These are phyloP conservation scores for Pseudogymnoascus sp. DNA, from an alignment of 2,329 filamentous ascomycete genomes.

Conservation along the genomic window DNA sequence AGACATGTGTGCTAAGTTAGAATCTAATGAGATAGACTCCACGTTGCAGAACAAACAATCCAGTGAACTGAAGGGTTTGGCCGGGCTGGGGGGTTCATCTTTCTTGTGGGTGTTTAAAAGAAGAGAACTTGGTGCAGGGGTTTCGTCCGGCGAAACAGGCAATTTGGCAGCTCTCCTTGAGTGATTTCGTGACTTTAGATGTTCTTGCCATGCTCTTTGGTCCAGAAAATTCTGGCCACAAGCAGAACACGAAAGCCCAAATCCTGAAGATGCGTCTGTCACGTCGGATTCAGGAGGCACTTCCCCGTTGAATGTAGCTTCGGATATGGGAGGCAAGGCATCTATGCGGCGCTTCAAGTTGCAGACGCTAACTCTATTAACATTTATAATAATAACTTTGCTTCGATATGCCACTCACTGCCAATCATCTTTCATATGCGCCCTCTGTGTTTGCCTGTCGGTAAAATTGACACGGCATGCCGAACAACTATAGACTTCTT, in stretches of 20 bases:
- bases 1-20: slow-evolving; percentile 42
- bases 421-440: not conserved
- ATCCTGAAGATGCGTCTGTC: not conserved
- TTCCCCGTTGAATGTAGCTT: not conserved
- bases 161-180: not conserved
- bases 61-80: slow-evolving; percentile 21
- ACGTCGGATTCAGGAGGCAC: not conserved
- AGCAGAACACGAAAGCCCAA: not conserved
- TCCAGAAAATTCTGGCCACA: not conserved
- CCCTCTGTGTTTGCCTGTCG: not conserved
- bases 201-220: slow-evolving; percentile 15
- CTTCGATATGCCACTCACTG: slow-evolving; percentile 3
- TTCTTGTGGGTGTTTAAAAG: not conserved
- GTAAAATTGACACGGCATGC: not conserved
- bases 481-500: not conserved
- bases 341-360: slow-evolving; percentile 3
- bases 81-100: not conserved
- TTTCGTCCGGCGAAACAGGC: not conserved
- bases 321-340: not conserved
- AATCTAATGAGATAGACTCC: slow-evolving; percentile 26
- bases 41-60: slow-evolving; percentile 39
- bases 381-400: not conserved
- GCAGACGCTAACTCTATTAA: not conserved
- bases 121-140: not conserved
- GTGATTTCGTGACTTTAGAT: slow-evolving; percentile 16